A percentile compares a stretch with the other conserved stretches of the same genome.
These are phyloP conservation scores for Solanum gandarillasii DNA, from an alignment of 257 asterid species.

Conservation along the genomic window DNA sequence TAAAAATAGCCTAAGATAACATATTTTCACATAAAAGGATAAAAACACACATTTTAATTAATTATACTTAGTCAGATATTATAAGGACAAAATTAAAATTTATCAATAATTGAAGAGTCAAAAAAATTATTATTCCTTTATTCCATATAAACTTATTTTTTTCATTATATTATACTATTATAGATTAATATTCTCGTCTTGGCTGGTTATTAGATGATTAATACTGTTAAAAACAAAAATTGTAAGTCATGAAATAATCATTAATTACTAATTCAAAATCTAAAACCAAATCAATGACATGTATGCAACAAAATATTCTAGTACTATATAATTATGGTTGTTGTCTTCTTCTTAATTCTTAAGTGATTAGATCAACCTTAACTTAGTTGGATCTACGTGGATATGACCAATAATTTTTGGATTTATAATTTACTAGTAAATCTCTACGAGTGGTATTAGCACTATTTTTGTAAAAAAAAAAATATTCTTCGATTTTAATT, in stretches of 20 bases:
- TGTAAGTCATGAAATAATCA: neutral
- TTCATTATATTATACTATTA: too few relatives aligned
- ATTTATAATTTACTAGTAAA: too few relatives aligned
- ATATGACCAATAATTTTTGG: neutral
- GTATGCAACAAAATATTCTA: neutral
- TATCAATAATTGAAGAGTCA: too few relatives aligned
- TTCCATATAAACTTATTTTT: neutral
- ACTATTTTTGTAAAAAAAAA: too few relatives aligned
- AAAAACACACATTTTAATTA: neutral
- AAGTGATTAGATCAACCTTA: neutral
- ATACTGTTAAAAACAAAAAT: neutral
- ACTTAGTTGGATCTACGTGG: neutral
- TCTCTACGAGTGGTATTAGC: too few relatives aligned
- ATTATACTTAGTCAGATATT: neutral
- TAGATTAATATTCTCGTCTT: neutral
- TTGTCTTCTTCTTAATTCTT: neutral
- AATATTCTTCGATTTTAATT: too few relatives aligned
- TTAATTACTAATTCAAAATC: neutral
- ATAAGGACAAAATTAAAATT: neutral
- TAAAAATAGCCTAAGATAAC: too few relatives aligned
- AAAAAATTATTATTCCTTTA: too few relatives aligned
- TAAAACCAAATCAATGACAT: neutral
- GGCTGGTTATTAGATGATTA: neutral
- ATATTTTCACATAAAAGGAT: too few relatives aligned
- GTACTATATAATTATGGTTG: neutral